Conservation (phyloP, 2,329 filamentous ascomycete species). For the Exophiala mesophila region DNA sequence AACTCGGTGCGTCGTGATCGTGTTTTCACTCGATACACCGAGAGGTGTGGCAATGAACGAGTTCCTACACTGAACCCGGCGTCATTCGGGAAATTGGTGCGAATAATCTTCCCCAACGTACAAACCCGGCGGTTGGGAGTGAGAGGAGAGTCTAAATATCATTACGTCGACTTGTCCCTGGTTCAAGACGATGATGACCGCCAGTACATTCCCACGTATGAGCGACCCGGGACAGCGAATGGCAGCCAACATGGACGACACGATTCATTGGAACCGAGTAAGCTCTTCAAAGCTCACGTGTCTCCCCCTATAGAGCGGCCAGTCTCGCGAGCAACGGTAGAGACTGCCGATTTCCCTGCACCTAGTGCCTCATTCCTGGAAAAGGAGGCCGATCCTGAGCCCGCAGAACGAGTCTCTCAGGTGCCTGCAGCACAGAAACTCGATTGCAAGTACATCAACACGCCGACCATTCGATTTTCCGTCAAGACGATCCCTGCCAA, state of each 20-base stretch:
- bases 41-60: slow-evolving; percentile 83
- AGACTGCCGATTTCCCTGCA: slow-evolving; percentile 31
- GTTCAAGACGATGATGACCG: slow-evolving; percentile 23
- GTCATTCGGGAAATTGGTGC: slow-evolving; percentile 94
- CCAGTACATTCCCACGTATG: slow-evolving; percentile 11
- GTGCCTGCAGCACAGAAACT: slow-evolving; percentile 12
- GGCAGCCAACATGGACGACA: slow-evolving; percentile 16
- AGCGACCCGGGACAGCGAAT: slow-evolving; percentile 21
- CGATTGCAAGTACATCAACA: slow-evolving; percentile 26
- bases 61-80: slow-evolving; percentile 95
- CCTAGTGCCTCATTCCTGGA: slow-evolving; percentile 24
- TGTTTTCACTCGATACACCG: slow-evolving; percentile 94
- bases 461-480: slow-evolving; percentile 23
- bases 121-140: slow-evolving; percentile 90
- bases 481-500: slow-evolving; percentile 16
- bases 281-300: slow-evolving; percentile 14
- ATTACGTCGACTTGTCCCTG: slow-evolving; percentile 61
- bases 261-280: slow-evolving; percentile 18
- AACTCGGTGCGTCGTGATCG: slow-evolving; percentile 81
- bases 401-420: slow-evolving; percentile 1
- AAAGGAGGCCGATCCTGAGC: slow-evolving; percentile 4
- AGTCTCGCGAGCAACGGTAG: slow-evolving; percentile 25
- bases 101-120: slow-evolving; percentile 91
- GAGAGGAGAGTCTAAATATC: slow-evolving; percentile 95
- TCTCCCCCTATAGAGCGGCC: slow-evolving; percentile 19